These are phyloP conservation scores for Plasmodium gaboni DNA, from an alignment of 169 alveolate species.

Conservation along the genomic window DNA sequence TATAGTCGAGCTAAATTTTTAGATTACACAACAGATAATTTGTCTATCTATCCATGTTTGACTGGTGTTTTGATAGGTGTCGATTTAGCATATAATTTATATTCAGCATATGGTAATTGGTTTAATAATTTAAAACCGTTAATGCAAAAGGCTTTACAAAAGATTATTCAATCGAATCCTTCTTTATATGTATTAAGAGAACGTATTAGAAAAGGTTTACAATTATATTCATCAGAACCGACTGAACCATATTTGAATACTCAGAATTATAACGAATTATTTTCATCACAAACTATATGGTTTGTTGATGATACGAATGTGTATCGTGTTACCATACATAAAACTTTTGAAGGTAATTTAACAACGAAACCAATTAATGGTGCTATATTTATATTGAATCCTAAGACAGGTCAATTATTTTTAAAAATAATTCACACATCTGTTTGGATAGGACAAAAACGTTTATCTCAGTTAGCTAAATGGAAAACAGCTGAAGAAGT, in stretches of 20 bases:
- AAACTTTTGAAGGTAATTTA: slow-evolving; percentile 99
- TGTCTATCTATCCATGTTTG: slow-evolving; percentile 99
- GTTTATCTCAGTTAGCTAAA: slow-evolving; percentile 99
- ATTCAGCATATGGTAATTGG: slow-evolving; percentile 99
- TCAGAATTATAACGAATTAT: slow-evolving; percentile 98
- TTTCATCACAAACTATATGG: slow-evolving; percentile 99
- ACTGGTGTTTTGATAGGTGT: slow-evolving; percentile 98
- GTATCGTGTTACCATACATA: slow-evolving; percentile 99
- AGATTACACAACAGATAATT: slow-evolving; percentile 99
- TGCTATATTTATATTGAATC: slow-evolving; percentile 99
- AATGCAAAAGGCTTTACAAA: slow-evolving; percentile 97
- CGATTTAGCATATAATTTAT: slow-evolving; percentile 99
- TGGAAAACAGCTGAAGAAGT: slow-evolving; percentile 99
- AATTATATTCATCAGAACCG: slow-evolving; percentile 99
- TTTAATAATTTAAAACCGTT: slow-evolving; percentile 97
- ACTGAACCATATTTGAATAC: slow-evolving; percentile 99
- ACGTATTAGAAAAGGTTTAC: slow-evolving; percentile 99
- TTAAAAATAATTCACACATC: slow-evolving; percentile 99
- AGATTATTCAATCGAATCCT: slow-evolving; percentile 99
- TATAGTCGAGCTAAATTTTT: slow-evolving; percentile 99
- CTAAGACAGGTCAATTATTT: slow-evolving; percentile 99
- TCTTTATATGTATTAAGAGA: slow-evolving; percentile 99
- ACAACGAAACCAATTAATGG: slow-evolving; percentile 99
- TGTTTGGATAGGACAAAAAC: slow-evolving; percentile 99
- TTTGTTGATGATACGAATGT: slow-evolving; percentile 99